Evolutionary conservation across 2,329 filamentous ascomycete genomes (phyloP), one percentile per base, ranked within the genome.

Genomic region (Verticillium albo-atrum): DNA sequence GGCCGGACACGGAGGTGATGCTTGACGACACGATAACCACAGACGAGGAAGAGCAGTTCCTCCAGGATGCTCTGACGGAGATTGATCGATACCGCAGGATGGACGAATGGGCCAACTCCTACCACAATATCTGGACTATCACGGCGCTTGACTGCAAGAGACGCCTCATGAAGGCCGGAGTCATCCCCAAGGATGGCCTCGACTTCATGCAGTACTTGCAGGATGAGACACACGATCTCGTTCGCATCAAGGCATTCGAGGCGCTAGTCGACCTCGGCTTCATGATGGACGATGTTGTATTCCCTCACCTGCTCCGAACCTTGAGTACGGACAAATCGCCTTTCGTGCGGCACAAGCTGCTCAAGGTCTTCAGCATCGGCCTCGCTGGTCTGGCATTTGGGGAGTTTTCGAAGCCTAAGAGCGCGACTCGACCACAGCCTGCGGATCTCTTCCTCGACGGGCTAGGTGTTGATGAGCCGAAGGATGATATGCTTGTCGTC

Each of bases 41-140:
- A 23, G 74, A 74, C 2, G 74, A 72, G 58, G 79, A 80, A 51
- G 74, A 74, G 60, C 75, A 72, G 54, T 86, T 84, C 59, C 75
- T 84, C 7, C 77, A 79, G 10, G 74, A 77, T 56, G 83, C 82
- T 3, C 68, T 87, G 52, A 83, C 84, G 58, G 85, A 89, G 69
- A 87, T 90, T 54, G 86, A 89, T 65, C 80, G 87, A 57, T 86
- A 87, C 65, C 80, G 87, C 54, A 79, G 87, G 25, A 86, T 87
- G 74, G 87, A 90, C 67, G 86, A 89, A 68, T 89, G 87, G 81
- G 84, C 84, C 17, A 78, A 83, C 61, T 89, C 86, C 3, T 88
- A 87, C 67, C 85, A 89, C 61, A 90, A 89, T 62, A 80, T 87
- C 58, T 86, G 85, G 79, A 88, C 87, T 20, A 79, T 81, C 62